Base-by-base conservation (phyloP, 1,139 yeast genomes). In the Lodderomyces margitis region DNA sequence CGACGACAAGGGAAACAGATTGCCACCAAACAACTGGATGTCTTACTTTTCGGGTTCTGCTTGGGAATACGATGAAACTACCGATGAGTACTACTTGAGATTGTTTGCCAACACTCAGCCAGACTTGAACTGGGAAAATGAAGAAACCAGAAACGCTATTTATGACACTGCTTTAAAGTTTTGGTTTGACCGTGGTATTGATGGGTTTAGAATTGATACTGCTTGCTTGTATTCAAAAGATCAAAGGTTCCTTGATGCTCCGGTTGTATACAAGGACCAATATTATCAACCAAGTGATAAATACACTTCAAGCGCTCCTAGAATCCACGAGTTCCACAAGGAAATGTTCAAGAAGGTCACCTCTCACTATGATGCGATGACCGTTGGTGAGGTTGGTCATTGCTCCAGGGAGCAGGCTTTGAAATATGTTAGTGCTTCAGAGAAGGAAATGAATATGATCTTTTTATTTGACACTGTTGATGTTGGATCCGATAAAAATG, bases 51-150 rank as follows among this genome's bases (percentile, higher is more conserved):
- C 76, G 7, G 81, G 78, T 3, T 65, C 77, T 15, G 81, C 82
- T 5, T 78, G 83, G 83, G 64, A 66, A 42, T 77, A 64, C 50
- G 83, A 78, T 53, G 80, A 74, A 45, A 34, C 41, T 4, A 75
- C 82, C 7, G 67, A 62, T 31, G 81, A 78, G 56, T 78, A 76
- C 60, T 78, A 77, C 56, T 63, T 78, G 47, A 74, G 69, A 42
- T 59, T 77, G 37, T 78, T 77, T 55, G 80, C 81, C 21, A 57
- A 55, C 39, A 57, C 72, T 24, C 83, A 78, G 56, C 83, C 83
- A 12, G 83, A 78, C 51, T 62, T 78, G 50, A 78, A 78, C 56
- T 78, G 83, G 83, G 83, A 78, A 52, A 76, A 70, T 50, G 73
- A 68, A 48, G 75, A 63, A 39, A 64, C 72, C 30, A 64, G 83